Evolutionary conservation across 768 basidiomycete species (phyloP).

Genomic region (Lyophyllum decastes): DNA sequence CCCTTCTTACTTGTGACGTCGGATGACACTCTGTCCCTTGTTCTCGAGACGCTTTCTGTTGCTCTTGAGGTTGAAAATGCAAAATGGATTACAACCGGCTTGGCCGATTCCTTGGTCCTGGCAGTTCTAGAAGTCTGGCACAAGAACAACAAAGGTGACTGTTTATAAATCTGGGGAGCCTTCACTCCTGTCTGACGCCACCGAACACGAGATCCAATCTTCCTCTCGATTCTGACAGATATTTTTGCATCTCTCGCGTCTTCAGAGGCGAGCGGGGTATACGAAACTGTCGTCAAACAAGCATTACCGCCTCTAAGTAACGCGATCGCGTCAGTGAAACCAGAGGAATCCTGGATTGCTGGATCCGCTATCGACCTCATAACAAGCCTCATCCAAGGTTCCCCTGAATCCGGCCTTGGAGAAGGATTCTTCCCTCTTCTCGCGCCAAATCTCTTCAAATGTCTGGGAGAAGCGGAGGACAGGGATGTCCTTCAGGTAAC

Average conservation of each 20-base stretch:
- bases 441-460: slow-evolving; percentile 74
- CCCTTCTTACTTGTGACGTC: slow-evolving; percentile 80
- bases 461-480: slow-evolving; percentile 73
- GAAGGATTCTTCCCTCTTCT: slow-evolving; percentile 78
- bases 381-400: slow-evolving; percentile 69
- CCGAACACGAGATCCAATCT: slow-evolving; percentile 68
- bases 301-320: slow-evolving; percentile 73
- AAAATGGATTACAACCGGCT: slow-evolving; percentile 68
- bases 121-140: slow-evolving; percentile 82
- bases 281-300: slow-evolving; percentile 70
- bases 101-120: slow-evolving; percentile 65
- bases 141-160: slow-evolving; percentile 79
- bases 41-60: slow-evolving; percentile 83
- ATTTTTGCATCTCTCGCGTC: slow-evolving; percentile 71
- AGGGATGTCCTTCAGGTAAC: slow-evolving; percentile 79
- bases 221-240: slow-evolving; percentile 83
- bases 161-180: background rate
- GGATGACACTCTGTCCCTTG: slow-evolving; percentile 86
- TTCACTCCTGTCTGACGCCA: background rate
- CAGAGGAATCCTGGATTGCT: slow-evolving; percentile 72
- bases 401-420: slow-evolving; percentile 64
- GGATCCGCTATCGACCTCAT: slow-evolving; percentile 83
- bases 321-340: slow-evolving; percentile 58
- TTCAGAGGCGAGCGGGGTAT: slow-evolving; percentile 59
- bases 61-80: slow-evolving; percentile 74